Evolutionary conservation across 306 rosid species (phyloP).

Genomic region (Dalbergia cultrata): DNA sequence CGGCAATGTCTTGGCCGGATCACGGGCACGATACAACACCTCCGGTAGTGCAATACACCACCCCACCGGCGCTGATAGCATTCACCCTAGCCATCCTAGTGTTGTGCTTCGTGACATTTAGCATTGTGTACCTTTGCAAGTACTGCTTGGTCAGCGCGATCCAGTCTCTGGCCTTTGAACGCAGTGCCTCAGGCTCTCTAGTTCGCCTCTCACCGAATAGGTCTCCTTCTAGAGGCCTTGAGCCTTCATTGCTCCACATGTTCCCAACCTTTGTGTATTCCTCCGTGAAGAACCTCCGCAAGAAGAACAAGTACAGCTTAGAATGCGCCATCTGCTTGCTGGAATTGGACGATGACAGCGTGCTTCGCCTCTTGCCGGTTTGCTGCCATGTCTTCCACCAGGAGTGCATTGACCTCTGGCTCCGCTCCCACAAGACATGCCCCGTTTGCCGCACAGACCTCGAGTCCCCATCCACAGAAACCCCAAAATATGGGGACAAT

Average conservation of each 20-base stretch:
- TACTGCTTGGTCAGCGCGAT: constrained; percentile 49
- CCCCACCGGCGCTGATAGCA: constrained; percentile 56
- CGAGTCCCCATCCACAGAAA: constrained; percentile 18
- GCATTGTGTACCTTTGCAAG: constrained; percentile 57
- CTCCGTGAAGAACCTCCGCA: constrained; percentile 60
- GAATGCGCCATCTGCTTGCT: constrained; percentile 79
- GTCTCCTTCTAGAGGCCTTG: constrained; percentile 59
- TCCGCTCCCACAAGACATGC: constrained; percentile 73
- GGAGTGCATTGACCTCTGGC: constrained; percentile 87
- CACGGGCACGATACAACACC: not conserved
- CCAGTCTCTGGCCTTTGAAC: constrained; percentile 48
- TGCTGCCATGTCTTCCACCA: constrained; percentile 83
- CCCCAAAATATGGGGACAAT: too few relatives aligned
- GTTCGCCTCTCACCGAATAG: constrained; percentile 29
- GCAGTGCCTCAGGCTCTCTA: constrained; percentile 47
- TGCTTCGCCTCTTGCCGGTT: constrained; percentile 63
- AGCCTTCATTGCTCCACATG: constrained; percentile 51
- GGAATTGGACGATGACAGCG: constrained; percentile 68
- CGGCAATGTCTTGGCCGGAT: constrained; percentile 42
- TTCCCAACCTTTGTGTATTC: constrained; percentile 71
- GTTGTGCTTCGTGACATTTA: constrained; percentile 60
- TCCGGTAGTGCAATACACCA: not conserved
- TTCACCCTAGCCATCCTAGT: constrained; percentile 58
- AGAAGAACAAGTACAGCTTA: constrained; percentile 51
- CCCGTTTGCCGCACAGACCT: constrained; percentile 82